These are phyloP conservation scores for Aspergillus steynii DNA, from an alignment of 495 filamentous ascomycete genomes.

Conservation along the genomic window DNA sequence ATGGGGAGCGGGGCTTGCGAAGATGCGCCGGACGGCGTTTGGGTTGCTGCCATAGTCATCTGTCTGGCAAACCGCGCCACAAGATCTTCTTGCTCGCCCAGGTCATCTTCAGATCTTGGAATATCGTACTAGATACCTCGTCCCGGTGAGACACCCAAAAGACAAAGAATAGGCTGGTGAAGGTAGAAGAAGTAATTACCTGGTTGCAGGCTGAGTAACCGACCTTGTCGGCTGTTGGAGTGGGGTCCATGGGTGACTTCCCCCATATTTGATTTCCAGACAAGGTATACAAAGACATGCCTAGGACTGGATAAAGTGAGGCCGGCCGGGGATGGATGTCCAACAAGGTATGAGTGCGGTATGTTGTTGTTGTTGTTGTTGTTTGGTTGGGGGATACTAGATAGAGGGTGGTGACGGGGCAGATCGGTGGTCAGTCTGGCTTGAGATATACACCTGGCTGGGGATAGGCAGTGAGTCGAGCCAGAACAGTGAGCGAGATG, in stretches of 20 bases:
- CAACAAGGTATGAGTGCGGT: no score
- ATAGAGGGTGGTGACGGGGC: no score
- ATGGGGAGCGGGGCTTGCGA: conserved; percentile 31
- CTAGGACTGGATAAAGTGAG: neutral
- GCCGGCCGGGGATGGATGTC: no score
- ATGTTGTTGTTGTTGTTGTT: no score
- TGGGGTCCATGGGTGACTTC: neutral
- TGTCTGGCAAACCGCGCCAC: conserved; percentile 65
- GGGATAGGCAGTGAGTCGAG: neutral
- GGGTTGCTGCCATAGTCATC: conserved; percentile 41
- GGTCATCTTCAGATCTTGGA: conserved; percentile 42
- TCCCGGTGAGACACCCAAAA: conserved; percentile 15
- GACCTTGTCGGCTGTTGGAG: neutral
- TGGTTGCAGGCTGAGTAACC: conserved; percentile 15
- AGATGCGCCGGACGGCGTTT: conserved; percentile 2
- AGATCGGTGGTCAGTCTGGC: neutral
- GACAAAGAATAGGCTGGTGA: neutral
- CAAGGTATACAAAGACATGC: neutral
- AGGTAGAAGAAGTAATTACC: conserved; percentile 25
- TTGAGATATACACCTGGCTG: neutral
- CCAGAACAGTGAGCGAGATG: neutral
- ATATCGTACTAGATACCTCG: conserved; percentile 35
- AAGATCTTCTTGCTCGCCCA: conserved; percentile 65
- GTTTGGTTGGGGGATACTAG: no score
- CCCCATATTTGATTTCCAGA: neutral